phyloP scores from a whole-genome alignment of 2,329 filamentous ascomycete species.

The Colletotrichum lupini region DNA sequence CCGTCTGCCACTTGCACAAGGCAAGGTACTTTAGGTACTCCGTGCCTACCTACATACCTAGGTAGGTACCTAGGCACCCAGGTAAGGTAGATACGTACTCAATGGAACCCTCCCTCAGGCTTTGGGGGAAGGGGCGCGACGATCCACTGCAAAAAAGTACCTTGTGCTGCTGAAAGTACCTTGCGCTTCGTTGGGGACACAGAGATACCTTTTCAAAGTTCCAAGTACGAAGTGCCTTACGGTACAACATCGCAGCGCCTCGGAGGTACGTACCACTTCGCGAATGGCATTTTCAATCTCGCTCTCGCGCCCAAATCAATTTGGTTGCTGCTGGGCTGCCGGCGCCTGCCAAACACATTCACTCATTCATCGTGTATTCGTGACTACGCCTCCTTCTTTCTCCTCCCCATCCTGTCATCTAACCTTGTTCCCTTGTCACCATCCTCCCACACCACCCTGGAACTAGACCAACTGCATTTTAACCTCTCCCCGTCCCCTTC shows the following conservation, averaged over 20 bases:
- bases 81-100: not conserved
- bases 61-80: no score
- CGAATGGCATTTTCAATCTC: conserved; percentile 4
- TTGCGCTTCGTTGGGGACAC: not conserved
- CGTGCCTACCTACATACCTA: no score
- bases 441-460: not conserved
- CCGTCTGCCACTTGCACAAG: not conserved
- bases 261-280: not conserved
- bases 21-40: not conserved
- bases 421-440: not conserved
- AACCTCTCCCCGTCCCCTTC: conserved; percentile 8
- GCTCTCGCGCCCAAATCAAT: conserved; percentile 5
- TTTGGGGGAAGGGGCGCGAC: not conserved
- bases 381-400: conserved; percentile 29
- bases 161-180: not conserved
- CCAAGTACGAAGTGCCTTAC: no score
- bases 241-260: not conserved
- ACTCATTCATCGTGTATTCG: conserved; percentile 10
- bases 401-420: not conserved
- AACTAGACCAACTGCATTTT: not conserved
- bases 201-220: not conserved
- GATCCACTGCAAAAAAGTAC: not conserved
- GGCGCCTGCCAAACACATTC: not conserved
- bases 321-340: not conserved
- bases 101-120: not conserved